Evolutionary conservation across 345 rosid genomes (phyloP), one percentile per base, ranked within the genome.

Genomic region (Gossypium turneri): DNA sequence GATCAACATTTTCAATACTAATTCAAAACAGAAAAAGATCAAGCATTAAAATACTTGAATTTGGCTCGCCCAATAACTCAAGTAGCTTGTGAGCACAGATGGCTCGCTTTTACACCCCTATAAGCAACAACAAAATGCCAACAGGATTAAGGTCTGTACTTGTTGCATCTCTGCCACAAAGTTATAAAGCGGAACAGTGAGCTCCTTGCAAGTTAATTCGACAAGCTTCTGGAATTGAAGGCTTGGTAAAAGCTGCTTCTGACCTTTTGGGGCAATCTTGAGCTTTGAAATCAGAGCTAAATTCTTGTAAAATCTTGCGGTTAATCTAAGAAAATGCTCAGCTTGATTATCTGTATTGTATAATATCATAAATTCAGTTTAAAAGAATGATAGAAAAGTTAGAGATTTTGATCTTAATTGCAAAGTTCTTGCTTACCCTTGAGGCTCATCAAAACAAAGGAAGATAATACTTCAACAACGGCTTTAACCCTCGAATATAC

Each of bases 241-340:
- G 84, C 87, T 86, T 0, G 96, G 98, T 34, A 87, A 72, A 73
- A 81, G 77, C 77, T 90, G 97, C 86, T 90, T 93, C 86, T 84
- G 85, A 53, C 98, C 94, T 69, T 87, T 89, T 0, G 92, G 82
- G 80, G 97, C 90, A 70, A 93, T 89, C 78, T 82, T 86, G 64
- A 84, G 93, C 77, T 83, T 91, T 64, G 92, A 85, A 70, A 91
- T 85, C 81, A 79, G 97, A 82, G 94, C 94, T 83, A 91, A 81
- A 50, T 88, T 91, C 81, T 86, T 93, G 89, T 89, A 93, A 77
- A 93, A 82, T 83, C 81, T 87, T 10, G 84, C 83, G 22, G 82
- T 78, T 73, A 87, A 59, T 78, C 92, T 79, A 70, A 93, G 85
- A 71, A 88, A 79, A 43, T 88, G 90, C 50, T 88, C 92, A 41